Evolutionary conservation across 2,329 filamentous ascomycete species (phyloP), one percentile per base, ranked within the genome.

Genomic region (Fusarium penzigii): DNA sequence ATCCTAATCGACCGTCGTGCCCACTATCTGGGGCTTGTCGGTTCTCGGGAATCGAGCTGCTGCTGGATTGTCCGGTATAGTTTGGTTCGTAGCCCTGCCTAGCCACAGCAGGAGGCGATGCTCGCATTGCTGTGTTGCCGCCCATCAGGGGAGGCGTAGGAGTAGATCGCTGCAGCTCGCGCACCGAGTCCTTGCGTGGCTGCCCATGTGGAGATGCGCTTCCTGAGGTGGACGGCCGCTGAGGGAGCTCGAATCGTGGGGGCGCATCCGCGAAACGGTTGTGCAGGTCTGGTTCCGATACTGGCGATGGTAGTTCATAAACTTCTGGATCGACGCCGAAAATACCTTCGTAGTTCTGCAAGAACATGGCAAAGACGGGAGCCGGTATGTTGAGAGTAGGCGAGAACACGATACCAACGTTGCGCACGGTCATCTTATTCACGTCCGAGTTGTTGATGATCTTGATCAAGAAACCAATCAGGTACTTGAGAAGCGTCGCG

Each of bases 381-480:
- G 92, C 92, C 0, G 94, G 93, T 41, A 99, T 96, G 70, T 97
- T 97, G 48, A 99, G 81, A 0, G 94, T 97, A 1, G 94, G 94
- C 14, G 94, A 96, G 71, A 99, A 99, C 51, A 99, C 93, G 63
- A 99, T 97, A 58, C 94, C 93, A 49, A 99, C 90, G 67, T 99
- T 99, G 60, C 93, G 87, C 48, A 97, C 90, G 11, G 90, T 97
- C 94, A 99, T 99, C 79, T 97, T 97, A 77, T 99, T 99, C 56
- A 88, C 78, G 63, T 90, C 87, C 7, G 91, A 80, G 63, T 97
- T 92, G 71, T 94, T 92, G 67, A 97, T 91, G 64, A 99, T 93
- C 65, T 89, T 88, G 67, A 96, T 90, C 63, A 99, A 75, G 74
- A 96, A 97, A 4, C 89, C 85, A 44, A 93, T 90, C 49, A 99